Percentiles rank a stretch among this genome's conserved stretches.
Conservation (phyloP, 345 rosid species). For the Angophora floribunda region DNA sequence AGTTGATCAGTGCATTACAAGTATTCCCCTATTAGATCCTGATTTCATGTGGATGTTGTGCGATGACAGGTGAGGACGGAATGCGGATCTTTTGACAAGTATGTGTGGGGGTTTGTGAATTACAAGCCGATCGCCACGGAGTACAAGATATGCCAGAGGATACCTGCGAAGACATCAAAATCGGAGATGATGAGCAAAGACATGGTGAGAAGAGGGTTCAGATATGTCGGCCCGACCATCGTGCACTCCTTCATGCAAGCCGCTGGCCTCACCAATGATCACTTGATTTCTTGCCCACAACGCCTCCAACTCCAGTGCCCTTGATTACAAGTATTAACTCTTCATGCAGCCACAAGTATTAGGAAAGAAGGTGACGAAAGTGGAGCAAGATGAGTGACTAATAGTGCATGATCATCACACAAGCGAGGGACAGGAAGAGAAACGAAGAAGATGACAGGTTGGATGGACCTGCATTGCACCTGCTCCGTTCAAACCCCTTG, state of each 20-base stretch:
- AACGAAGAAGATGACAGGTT: background rate
- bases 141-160: slow-evolving; percentile 50
- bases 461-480: background rate
- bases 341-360: background rate
- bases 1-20: background rate
- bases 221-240: slow-evolving; percentile 51
- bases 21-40: background rate
- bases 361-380: background rate
- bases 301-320: slow-evolving; percentile 14
- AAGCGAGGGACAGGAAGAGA: background rate
- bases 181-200: slow-evolving; percentile 66
- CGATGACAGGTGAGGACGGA: slow-evolving; percentile 27
- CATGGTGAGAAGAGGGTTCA: slow-evolving; percentile 58
- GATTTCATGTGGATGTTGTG: background rate
- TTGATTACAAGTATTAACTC: background rate
- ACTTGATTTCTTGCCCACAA: slow-evolving; percentile 41
- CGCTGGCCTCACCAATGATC: slow-evolving; percentile 57
- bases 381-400: background rate
- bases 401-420: background rate
- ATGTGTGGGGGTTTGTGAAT: slow-evolving; percentile 54
- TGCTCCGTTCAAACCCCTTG: background rate
- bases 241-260: slow-evolving; percentile 69
- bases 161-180: slow-evolving; percentile 60
- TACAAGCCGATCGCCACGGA: slow-evolving; percentile 36
- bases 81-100: slow-evolving; percentile 44